Percentiles rank a stretch among this genome's conserved stretches.
Evolutionary conservation across 495 filamentous ascomycete genomes (phyloP).

Genomic region (Penicillium ucsense): DNA sequence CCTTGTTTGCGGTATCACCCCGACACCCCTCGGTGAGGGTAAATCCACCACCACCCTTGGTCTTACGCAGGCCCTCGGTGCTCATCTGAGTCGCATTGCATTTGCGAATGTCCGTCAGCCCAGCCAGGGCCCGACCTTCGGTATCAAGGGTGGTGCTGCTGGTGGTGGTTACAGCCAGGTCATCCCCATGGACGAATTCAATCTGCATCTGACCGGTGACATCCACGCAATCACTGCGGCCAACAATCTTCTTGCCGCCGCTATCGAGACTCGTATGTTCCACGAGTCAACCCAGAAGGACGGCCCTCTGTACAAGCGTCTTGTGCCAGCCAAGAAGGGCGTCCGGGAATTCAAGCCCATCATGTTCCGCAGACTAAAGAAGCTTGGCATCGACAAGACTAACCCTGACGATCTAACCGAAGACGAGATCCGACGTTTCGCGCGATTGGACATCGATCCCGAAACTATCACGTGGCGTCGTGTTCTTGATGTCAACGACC

Average conservation of each 20-base stretch:
- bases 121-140: constrained; percentile 94
- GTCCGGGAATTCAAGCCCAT: constrained; percentile 77
- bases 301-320: constrained; percentile 73
- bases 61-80: constrained; percentile 86
- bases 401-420: constrained; percentile 80
- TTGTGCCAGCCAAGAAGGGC: constrained; percentile 85
- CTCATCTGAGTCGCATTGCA: constrained; percentile 72
- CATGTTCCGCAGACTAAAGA: constrained; percentile 87
- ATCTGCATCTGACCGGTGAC: constrained; percentile 92
- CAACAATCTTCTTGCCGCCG: constrained; percentile 96
- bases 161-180: constrained; percentile 97
- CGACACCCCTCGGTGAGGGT: constrained; percentile 94
- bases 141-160: constrained; percentile 96
- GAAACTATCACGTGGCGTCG: constrained; percentile 95
- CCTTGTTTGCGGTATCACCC: constrained; percentile 89
- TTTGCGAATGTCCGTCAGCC: constrained; percentile 98
- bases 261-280: constrained; percentile 97
- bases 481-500: constrained; percentile 94
- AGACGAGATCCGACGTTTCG: constrained; percentile 81
- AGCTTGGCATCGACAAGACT: constrained; percentile 91
- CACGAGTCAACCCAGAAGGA: constrained; percentile 94
- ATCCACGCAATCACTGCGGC: constrained; percentile 96
- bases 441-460: constrained; percentile 89
- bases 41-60: constrained; percentile 99
- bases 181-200: constrained; percentile 99